phyloP scores from a whole-genome alignment of 2,329 filamentous ascomycete species.

The Phyllachora maydis region DNA sequence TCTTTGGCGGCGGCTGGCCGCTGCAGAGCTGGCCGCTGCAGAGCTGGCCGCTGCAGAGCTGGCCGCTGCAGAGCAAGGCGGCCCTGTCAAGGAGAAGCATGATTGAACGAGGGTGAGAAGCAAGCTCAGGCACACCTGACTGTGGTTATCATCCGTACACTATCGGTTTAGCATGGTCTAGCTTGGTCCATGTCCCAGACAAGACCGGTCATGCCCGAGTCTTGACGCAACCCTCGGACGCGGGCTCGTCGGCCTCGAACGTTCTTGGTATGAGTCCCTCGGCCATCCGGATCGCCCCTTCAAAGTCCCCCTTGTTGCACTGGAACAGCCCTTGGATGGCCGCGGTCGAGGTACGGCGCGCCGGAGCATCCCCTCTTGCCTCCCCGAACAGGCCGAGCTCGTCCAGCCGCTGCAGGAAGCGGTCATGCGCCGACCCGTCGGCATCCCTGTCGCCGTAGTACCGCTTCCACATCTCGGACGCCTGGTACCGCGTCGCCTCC shows the following conservation, averaged over 20 bases:
- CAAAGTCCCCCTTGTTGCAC: constrained; percentile 82
- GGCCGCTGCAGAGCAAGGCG: too few species aligned
- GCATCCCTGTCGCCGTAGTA: constrained; percentile 75
- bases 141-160: too few species aligned
- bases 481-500: constrained; percentile 71
- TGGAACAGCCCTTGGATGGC: constrained; percentile 86
- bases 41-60: too few species aligned
- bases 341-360: constrained; percentile 56
- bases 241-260: constrained; percentile 25
- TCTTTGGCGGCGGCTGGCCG: too few species aligned
- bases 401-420: constrained; percentile 52
- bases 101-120: too few species aligned
- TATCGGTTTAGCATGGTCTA: too few species aligned
- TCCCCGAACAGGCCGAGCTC: constrained; percentile 48
- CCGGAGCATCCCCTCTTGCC: constrained; percentile 21
- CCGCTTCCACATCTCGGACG: constrained; percentile 73
- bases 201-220: constrained; percentile 16
- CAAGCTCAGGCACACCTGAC: too few species aligned
- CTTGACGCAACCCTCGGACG: constrained; percentile 17
- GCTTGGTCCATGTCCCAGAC: too few species aligned
- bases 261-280: constrained; percentile 40
- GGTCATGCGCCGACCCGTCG: constrained; percentile 36
- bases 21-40: too few species aligned
- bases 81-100: too few species aligned
- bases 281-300: constrained; percentile 68